Base-by-base conservation (phyloP, 352 stramenopile genomes). In the Globisporangium echinulatum region DNA sequence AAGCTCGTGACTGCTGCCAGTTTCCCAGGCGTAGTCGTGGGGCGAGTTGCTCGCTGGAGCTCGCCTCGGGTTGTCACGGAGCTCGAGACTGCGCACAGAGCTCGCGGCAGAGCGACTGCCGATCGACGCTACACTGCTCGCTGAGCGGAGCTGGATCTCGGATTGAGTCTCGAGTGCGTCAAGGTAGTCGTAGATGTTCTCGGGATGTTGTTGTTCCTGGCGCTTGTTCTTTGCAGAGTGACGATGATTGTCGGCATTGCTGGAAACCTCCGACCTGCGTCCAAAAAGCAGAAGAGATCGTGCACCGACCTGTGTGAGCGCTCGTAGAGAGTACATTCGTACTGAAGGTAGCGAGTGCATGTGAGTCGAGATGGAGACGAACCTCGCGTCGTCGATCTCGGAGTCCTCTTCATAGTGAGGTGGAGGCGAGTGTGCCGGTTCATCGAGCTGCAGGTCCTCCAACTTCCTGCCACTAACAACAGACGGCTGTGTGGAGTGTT, bases 151-250 rank as follows among this genome's bases (percentile, higher is more conserved):
- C 37, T 88, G 79, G 3, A 66, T 48, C 37, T 85, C 66, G 2
- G 68, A 85, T 58, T 90, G 71, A 14, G 72, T 85, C 62, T 93
- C 83, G 37, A 93, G 54, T 5, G 80, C 69, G 50, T 93, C 83
- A 25, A 93, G 59, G 63, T 89, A 93, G 59, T 90, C 83, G 56
- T 93, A 93, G 56, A 93, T 89, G 54, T 74, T 67, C 42, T 58
- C 49, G 46, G 36, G 8, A 49, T 61, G 40, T 38, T 61, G 39
- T 49, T 52, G 25, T 40, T 38, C 14, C 42, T 87, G 49, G 56
- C 67, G 13, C 43, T 15, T 50, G 19, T 8, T 33, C 46, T n/a
- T 36, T 11, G 8, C 17, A 9, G 46, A 4, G 2, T 36, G 70
- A 48, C 63, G 52, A n/a, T 66, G 19, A 6, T 17, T 6, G 59